These are phyloP conservation scores for Aspergillus transmontanensis DNA, from an alignment of 2,329 filamentous ascomycete species.

Conservation along the genomic window DNA sequence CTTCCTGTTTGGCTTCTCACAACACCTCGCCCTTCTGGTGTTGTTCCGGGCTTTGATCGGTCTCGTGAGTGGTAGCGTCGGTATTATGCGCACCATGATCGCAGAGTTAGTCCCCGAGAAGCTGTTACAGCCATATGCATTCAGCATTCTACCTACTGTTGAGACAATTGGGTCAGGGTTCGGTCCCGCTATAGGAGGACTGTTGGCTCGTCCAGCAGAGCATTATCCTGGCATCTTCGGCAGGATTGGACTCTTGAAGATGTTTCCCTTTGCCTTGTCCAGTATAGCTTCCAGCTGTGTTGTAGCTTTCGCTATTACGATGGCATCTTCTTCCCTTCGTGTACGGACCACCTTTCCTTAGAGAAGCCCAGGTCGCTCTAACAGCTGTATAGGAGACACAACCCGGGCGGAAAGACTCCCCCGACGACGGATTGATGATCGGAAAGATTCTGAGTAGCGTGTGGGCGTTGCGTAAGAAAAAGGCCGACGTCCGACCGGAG, in stretches of 20 bases:
- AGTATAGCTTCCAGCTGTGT: slow-evolving; percentile 77
- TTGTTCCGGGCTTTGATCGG: slow-evolving; percentile 76
- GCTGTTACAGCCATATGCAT: slow-evolving; percentile 83
- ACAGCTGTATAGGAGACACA: slow-evolving; percentile 68
- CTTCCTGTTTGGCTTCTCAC: slow-evolving; percentile 83
- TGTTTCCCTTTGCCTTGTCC: slow-evolving; percentile 80
- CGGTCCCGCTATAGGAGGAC: slow-evolving; percentile 83
- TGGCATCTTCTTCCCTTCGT: slow-evolving; percentile 76
- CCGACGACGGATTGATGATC: slow-evolving; percentile 79
- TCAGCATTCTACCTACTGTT: slow-evolving; percentile 89
- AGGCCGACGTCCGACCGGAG: slow-evolving; percentile 9
- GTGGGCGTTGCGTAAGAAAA: slow-evolving; percentile 27
- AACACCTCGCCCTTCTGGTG: slow-evolving; percentile 77
- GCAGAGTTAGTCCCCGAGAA: slow-evolving; percentile 89
- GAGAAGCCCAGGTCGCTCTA: background rate
- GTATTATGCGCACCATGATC: slow-evolving; percentile 88
- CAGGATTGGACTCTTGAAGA: slow-evolving; percentile 66
- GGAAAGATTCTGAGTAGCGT: slow-evolving; percentile 65
- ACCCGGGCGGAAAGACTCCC: slow-evolving; percentile 65
- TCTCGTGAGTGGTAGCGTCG: slow-evolving; percentile 83
- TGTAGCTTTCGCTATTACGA: slow-evolving; percentile 75
- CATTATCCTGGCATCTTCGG: slow-evolving; percentile 74
- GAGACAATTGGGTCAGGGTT: slow-evolving; percentile 88
- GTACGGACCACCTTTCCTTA: slow-evolving; percentile 48
- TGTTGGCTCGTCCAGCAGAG: slow-evolving; percentile 77